Conservation (phyloP, 192 early-diverging fungal species). For the Paraglomus occultum region DNA sequence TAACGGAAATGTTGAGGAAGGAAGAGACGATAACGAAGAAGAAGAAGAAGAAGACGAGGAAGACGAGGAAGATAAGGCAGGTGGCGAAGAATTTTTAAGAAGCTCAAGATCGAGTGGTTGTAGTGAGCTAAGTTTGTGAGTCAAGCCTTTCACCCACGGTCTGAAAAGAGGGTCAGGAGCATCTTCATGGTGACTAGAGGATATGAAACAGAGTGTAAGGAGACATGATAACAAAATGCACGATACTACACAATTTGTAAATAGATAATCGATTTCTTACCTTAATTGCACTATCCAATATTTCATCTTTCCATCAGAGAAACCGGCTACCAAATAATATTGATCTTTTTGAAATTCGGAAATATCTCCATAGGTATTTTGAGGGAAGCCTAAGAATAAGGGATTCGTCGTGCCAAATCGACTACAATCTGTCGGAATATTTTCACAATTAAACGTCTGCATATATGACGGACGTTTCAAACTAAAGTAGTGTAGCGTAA, state of each 20-base stretch:
- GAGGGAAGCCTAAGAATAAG: background rate
- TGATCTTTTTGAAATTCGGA: too few species aligned
- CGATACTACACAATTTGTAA: background rate
- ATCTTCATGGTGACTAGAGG: background rate
- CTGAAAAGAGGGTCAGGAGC: background rate
- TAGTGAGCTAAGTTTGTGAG: too few species aligned
- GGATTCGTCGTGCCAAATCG: background rate
- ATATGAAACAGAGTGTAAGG: background rate
- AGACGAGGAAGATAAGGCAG: too few species aligned
- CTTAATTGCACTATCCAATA: background rate
- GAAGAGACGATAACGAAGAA: too few species aligned
- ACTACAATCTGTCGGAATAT: background rate
- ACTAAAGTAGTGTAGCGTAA: too few species aligned
- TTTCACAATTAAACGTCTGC: too few species aligned
- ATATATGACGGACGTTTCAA: too few species aligned
- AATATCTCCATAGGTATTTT: background rate
- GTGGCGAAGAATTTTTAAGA: too few species aligned
- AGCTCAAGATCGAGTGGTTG: too few species aligned
- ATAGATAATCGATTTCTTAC: background rate
- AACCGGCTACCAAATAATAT: constrained; percentile 15
- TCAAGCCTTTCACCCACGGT: too few species aligned
- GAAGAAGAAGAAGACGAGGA: too few species aligned
- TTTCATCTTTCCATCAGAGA: background rate
- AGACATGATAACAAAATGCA: background rate
- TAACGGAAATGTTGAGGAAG: too few species aligned